Percentiles rank a stretch among this genome's conserved stretches.
Evolutionary conservation across 2,329 filamentous ascomycete genomes (phyloP).

Genomic region (Penicillium sp.): DNA sequence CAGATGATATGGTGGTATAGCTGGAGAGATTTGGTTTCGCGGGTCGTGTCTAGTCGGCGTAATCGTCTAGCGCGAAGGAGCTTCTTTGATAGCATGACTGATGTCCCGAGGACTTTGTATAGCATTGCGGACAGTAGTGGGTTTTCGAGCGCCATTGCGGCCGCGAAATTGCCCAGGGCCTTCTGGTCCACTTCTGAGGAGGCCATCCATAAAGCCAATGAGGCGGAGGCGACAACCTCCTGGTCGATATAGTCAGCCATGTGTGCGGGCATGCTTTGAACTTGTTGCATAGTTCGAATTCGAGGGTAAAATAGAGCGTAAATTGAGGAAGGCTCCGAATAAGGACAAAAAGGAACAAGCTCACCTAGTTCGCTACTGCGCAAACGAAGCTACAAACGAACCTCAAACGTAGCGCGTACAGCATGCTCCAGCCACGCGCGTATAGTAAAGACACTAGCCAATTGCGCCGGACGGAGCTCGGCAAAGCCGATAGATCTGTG

Average conservation of each 20-base stretch:
- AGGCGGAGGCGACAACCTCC: conserved; percentile 31
- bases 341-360: conserved; percentile 16
- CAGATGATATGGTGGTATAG: conserved; percentile 91
- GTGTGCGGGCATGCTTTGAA: neutral
- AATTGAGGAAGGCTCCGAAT: neutral
- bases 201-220: conserved; percentile 67
- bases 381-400: conserved; percentile 27
- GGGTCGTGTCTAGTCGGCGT: conserved; percentile 75
- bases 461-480: neutral
- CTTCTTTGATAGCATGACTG: conserved; percentile 81
- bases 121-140: conserved; percentile 73
- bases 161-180: conserved; percentile 86
- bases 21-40: conserved; percentile 75
- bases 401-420: conserved; percentile 26
- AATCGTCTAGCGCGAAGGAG: conserved; percentile 80
- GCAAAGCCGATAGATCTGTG: neutral
- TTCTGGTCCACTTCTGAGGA: conserved; percentile 97
- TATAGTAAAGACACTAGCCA: conserved; percentile 2
- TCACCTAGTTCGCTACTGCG: conserved; percentile 30
- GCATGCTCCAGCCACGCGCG: conserved; percentile 31
- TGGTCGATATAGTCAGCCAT: conserved; percentile 12
- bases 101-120: conserved; percentile 88
- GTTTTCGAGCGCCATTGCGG: conserved; percentile 73
- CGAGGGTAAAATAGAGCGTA: neutral
- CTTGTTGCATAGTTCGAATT: neutral